phyloP scores from a whole-genome alignment of 208 protist species.

The Leishmania gerbilli region DNA sequence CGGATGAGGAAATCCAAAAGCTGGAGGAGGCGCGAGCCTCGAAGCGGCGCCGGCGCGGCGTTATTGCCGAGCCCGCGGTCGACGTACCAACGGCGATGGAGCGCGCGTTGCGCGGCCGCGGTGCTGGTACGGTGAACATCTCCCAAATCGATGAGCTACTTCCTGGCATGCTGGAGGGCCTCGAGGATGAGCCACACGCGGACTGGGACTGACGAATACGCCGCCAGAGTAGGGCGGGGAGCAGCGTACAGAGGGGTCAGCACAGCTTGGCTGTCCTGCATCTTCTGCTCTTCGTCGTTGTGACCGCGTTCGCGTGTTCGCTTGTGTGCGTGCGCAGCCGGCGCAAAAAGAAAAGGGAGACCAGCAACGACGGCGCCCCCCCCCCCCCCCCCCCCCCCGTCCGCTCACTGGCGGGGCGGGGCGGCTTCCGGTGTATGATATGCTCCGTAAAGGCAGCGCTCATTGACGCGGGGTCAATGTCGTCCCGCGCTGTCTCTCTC shows the following conservation, averaged over 20 bases:
- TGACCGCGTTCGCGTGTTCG: background rate
- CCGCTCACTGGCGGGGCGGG: background rate
- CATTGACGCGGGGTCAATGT: too few relatives aligned
- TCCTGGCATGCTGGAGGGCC: conserved; percentile 54
- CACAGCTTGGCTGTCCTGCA: background rate
- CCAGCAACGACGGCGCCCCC: background rate
- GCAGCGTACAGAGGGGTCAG: background rate
- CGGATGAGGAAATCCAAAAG: conserved; percentile 64
- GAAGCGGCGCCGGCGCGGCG: conserved; percentile 52
- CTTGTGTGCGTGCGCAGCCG: background rate
- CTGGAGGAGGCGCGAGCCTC: conserved; percentile 49
- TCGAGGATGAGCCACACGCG: conserved; percentile 50
- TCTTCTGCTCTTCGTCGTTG: background rate
- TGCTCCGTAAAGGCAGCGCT: too few relatives aligned
- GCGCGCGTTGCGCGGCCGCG: conserved; percentile 63
- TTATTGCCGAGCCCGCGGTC: conserved; percentile 49
- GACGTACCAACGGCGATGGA: conserved; percentile 62
- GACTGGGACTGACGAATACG: conserved; percentile 48
- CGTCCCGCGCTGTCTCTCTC: background rate
- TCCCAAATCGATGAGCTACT: conserved; percentile 82
- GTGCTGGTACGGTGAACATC: conserved; percentile 60
- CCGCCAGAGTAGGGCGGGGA: background rate
- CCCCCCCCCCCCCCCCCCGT: background rate
- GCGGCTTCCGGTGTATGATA: background rate
- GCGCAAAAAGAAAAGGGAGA: background rate